Conservation (phyloP, 2,329 filamentous ascomycete genomes). For the Fusarium nodosum region DNA sequence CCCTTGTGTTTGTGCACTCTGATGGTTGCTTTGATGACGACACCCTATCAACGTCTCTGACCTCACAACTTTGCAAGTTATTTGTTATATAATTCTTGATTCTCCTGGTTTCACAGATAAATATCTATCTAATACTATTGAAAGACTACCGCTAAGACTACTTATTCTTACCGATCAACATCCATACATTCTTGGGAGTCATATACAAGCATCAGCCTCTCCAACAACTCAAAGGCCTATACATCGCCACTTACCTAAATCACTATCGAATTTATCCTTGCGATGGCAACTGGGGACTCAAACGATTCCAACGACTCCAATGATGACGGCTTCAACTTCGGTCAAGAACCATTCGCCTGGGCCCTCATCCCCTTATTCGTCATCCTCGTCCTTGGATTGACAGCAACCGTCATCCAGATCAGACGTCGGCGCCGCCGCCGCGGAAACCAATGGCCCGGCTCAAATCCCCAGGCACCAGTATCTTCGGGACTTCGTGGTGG, state of each 20-base stretch:
- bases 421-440: conserved; percentile 55
- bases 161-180: background rate
- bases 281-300: conserved; percentile 28
- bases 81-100: conserved; percentile 1
- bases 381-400: conserved; percentile 57
- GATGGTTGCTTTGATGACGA: conserved; percentile 30
- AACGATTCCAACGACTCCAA: conserved; percentile 26
- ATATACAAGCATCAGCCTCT: background rate
- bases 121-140: background rate
- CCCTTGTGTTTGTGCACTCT: background rate
- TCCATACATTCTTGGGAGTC: background rate
- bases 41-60: conserved; percentile 36
- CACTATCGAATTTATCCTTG: background rate
- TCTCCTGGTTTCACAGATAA: conserved; percentile 4
- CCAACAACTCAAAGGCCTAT: background rate
- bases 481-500: conserved; percentile 44
- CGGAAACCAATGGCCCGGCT: conserved; percentile 30
- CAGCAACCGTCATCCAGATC: conserved; percentile 60
- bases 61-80: conserved; percentile 11
- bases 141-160: background rate
- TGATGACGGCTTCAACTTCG: conserved; percentile 46
- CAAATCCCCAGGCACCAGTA: conserved; percentile 21
- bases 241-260: background rate
- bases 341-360: conserved; percentile 68
- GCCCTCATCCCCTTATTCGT: conserved; percentile 65